Conservation (phyloP, 2,329 filamentous ascomycete genomes). For the Colletotrichum gloeosporioides region DNA sequence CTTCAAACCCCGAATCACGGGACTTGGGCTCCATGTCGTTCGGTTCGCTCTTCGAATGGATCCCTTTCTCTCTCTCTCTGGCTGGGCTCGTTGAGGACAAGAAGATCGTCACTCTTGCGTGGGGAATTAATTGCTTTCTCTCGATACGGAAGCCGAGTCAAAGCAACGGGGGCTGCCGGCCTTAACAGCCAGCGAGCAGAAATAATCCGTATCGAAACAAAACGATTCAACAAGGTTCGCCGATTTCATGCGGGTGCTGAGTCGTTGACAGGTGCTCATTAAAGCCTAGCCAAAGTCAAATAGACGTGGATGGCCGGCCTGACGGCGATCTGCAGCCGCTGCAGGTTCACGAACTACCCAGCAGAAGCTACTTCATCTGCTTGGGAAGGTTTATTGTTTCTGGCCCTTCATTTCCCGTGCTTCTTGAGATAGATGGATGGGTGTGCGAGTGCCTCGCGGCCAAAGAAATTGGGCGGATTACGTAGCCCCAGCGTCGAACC, state of each 20-base stretch:
- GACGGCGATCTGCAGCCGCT: slow-evolving; percentile 9
- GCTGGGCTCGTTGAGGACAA: background rate
- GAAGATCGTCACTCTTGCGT: background rate
- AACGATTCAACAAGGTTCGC: background rate
- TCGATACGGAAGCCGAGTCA: background rate
- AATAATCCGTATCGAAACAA: slow-evolving; percentile 13
- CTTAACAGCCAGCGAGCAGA: background rate
- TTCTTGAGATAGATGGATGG: background rate
- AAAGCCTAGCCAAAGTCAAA: slow-evolving; percentile 1
- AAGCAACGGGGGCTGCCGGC: background rate
- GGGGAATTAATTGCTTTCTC: background rate
- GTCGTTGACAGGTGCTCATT: background rate
- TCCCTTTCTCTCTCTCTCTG: background rate
- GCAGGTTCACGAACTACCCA: background rate
- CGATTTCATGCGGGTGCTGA: slow-evolving; percentile 2
- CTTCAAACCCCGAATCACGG: slow-evolving; percentile 12
- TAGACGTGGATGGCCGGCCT: slow-evolving; percentile 7
- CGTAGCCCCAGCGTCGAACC: slow-evolving; percentile 4
- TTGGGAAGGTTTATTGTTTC: background rate
- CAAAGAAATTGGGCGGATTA: background rate
- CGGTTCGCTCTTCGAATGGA: background rate
- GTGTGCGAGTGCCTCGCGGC: background rate
- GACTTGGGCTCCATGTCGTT: background rate
- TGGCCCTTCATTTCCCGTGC: slow-evolving; percentile 5
- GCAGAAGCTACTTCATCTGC: background rate